A percentile compares a stretch with the other conserved stretches of the same genome.
Conservation (phyloP, 192 early-diverging fungal genomes). For the Borealophlyctis nickersoniae region DNA sequence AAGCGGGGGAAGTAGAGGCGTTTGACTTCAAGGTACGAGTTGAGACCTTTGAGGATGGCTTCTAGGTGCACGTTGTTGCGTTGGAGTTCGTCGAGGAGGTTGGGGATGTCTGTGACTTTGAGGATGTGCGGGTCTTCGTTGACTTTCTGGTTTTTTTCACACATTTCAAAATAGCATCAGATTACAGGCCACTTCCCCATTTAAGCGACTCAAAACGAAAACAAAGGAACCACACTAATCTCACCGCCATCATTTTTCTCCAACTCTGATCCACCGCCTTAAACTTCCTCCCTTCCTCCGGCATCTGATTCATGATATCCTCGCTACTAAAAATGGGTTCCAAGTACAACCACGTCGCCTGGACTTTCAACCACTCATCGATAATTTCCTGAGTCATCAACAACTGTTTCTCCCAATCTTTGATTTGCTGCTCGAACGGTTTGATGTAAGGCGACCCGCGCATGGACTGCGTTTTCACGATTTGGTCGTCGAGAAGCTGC, state of each 20-base stretch:
- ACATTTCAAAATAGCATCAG: too few species aligned
- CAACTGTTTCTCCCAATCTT: slow-evolving; percentile 60
- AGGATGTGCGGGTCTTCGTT: slow-evolving; percentile 54
- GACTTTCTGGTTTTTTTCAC: slow-evolving; percentile 41
- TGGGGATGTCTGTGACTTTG: slow-evolving; percentile 56
- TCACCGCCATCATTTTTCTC: slow-evolving; percentile 56
- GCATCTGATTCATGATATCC: slow-evolving; percentile 72
- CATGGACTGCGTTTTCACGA: slow-evolving; percentile 69
- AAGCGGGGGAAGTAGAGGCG: slow-evolving; percentile 60
- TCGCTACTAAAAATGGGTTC: slow-evolving; percentile 64
- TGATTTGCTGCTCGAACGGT: slow-evolving; percentile 60
- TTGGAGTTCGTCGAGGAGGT: slow-evolving; percentile 55
- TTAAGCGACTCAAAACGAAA: too few species aligned
- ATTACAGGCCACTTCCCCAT: too few species aligned
- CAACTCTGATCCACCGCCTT: slow-evolving; percentile 57
- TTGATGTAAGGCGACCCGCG: slow-evolving; percentile 66
- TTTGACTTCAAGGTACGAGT: slow-evolving; percentile 61
- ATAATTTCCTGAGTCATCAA: slow-evolving; percentile 58
- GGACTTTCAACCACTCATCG: slow-evolving; percentile 66
- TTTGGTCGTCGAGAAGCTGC: slow-evolving; percentile 63
- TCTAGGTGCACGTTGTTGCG: slow-evolving; percentile 53
- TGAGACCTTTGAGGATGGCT: slow-evolving; percentile 60
- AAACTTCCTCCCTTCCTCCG: slow-evolving; percentile 62
- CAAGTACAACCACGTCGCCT: slow-evolving; percentile 64
- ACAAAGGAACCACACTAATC: background rate